phyloP scores from a whole-genome alignment of 495 filamentous ascomycete species.

The Neurospora intermedia region DNA sequence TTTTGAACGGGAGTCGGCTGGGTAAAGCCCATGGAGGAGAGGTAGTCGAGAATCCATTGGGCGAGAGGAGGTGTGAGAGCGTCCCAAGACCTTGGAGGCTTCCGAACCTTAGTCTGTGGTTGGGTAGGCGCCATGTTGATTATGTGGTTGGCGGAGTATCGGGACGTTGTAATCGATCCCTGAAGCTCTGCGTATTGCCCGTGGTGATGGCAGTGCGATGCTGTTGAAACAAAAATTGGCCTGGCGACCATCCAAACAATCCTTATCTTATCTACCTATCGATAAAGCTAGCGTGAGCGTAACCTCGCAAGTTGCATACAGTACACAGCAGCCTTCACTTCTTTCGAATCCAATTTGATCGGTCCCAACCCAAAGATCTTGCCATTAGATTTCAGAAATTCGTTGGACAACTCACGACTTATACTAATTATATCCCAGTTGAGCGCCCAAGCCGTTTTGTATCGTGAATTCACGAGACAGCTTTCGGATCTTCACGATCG shows the following conservation, averaged over 20 bases:
- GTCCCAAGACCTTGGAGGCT: conserved; percentile 61
- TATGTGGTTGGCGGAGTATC: not conserved
- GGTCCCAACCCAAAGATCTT: not conserved
- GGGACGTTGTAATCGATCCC: not conserved
- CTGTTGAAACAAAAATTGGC: conserved; percentile 2
- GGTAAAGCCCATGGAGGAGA: conserved; percentile 72
- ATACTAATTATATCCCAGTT: not conserved
- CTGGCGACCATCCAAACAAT: not conserved
- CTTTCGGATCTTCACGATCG: not conserved
- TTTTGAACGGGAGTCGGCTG: conserved; percentile 92
- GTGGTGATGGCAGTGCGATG: not conserved
- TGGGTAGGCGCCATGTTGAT: conserved; percentile 26
- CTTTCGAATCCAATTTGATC: not conserved
- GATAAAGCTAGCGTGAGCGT: conserved; percentile 2
- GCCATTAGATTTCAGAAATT: too few relatives aligned
- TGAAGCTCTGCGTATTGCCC: not conserved
- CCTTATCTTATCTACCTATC: conserved; percentile 12
- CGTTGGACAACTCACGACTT: not conserved
- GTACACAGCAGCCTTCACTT: not conserved
- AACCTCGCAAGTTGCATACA: not conserved
- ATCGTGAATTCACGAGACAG: not conserved
- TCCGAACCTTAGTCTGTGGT: conserved; percentile 19
- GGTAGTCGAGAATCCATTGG: conserved; percentile 81
- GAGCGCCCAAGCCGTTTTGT: not conserved
- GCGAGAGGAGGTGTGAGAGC: conserved; percentile 57